Evolutionary conservation across 2,329 filamentous ascomycete genomes (phyloP), one percentile per base, ranked within the genome.

Genomic region (Graphilbum ipis-grandicollis): DNA sequence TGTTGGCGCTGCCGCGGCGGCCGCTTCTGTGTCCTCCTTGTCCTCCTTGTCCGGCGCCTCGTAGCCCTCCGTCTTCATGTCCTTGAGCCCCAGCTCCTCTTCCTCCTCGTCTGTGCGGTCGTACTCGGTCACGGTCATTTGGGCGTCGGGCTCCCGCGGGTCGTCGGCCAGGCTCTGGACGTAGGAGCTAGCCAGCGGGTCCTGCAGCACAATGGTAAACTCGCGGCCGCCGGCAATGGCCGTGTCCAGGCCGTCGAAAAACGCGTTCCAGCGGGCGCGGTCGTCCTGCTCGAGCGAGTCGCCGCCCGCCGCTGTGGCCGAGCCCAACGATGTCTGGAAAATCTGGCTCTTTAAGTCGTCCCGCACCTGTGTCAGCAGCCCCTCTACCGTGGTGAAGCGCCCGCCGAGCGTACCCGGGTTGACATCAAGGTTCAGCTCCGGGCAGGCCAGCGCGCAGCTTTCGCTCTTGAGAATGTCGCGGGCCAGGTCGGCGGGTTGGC

Each of bases 401-500:
- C 90, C 90, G 42, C 90, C 90, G 15, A 98, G 73, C 0, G 90
- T 98, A 39, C 90, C 90, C 0, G 88, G 85, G 56, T 93, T 85
- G 44, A 96, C 84, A 37, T 76, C 73, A 10, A 98, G 74, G 47
- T 78, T 73, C 15, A 96, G 75, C 53, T 98, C 86, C 1, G 84
- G 80, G 54, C 85, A 93, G 50, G 78, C 73, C 42, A 98, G 67
- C 12, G 75, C 77, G 52, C 90, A 96, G 19, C 80, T 90, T 57
- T 98, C 90, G 47, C 81, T 85, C 65, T 98, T 98, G 50, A 98
- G 76, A 42, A 98, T 93, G 51, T 98, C 90, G 44, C 90, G 75
- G 12, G 77, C 79, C 31, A 98, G 68, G 55, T 98, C 90, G 40
- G 75, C 68, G 23, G 62, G 53, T 25, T 59, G 73, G 41, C 75